Percentiles rank a stretch among this genome's conserved stretches.
phyloP scores from a whole-genome alignment of 768 basidiomycete genomes.

The Boletus reticulatus region DNA sequence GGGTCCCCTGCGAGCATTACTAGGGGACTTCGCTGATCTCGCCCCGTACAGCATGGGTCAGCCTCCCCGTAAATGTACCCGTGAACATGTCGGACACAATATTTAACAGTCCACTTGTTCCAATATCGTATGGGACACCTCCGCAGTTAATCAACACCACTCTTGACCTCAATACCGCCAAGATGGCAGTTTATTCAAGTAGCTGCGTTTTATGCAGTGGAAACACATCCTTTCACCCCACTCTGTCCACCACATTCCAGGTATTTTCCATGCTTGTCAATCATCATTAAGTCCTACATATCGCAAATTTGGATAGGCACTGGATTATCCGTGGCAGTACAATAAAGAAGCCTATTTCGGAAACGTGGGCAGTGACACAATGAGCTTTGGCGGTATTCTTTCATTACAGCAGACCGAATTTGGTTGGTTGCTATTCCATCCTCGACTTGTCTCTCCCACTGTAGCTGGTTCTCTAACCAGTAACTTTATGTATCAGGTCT shows the following conservation, averaged over 20 bases:
- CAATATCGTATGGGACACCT: slow-evolving; percentile 16
- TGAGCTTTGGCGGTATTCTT: slow-evolving; percentile 15
- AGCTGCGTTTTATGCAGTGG: slow-evolving; percentile 22
- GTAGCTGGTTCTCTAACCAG: neutral
- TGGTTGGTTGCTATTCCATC: slow-evolving; percentile 1
- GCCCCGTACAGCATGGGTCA: slow-evolving; percentile 13
- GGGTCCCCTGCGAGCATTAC: too few relatives aligned
- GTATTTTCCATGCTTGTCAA: neutral
- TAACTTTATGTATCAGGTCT: slow-evolving; percentile 1
- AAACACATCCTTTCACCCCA: slow-evolving; percentile 13
- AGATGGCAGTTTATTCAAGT: slow-evolving; percentile 20
- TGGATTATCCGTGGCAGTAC: slow-evolving; percentile 15
- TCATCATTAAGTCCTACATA: neutral
- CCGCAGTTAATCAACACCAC: slow-evolving; percentile 15
- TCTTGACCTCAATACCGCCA: slow-evolving; percentile 17
- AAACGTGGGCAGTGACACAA: slow-evolving; percentile 13
- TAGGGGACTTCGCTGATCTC: neutral
- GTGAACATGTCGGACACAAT: slow-evolving; percentile 8
- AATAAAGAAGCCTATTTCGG: slow-evolving; percentile 6
- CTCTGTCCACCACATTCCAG: slow-evolving; percentile 17
- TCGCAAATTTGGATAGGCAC: neutral
- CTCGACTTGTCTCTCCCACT: neutral
- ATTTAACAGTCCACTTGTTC: slow-evolving; percentile 16
- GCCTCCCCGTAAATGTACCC: slow-evolving; percentile 13
- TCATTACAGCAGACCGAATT: slow-evolving; percentile 14